Conservation (phyloP, 2,329 filamentous ascomycete species). For the Cladophialophora immunda region DNA sequence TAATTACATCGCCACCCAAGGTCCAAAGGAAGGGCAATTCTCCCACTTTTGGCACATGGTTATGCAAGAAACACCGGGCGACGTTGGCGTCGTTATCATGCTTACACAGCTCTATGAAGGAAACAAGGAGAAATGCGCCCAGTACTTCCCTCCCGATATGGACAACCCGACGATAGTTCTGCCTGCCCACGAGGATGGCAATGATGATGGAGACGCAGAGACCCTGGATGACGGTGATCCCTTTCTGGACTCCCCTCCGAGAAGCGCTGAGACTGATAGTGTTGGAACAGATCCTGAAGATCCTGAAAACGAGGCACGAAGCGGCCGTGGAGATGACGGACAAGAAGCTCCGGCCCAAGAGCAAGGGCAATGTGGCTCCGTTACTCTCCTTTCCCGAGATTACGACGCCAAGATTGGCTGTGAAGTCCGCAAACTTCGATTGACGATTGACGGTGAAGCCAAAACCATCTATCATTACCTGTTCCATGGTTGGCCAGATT, state of each 20-base stretch:
- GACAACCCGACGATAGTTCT: constrained; percentile 61
- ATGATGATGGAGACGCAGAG: constrained; percentile 70
- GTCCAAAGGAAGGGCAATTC: constrained; percentile 78
- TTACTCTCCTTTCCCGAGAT: constrained; percentile 67
- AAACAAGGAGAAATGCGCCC: constrained; percentile 82
- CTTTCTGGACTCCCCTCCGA: constrained; percentile 37
- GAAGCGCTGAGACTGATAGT: constrained; percentile 41
- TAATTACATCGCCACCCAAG: constrained; percentile 85
- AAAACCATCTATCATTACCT: constrained; percentile 83
- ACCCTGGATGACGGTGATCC: constrained; percentile 63
- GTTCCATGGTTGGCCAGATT: constrained; percentile 90
- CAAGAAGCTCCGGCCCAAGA: constrained; percentile 14
- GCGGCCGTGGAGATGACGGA: constrained; percentile 4
- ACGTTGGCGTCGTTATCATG: constrained; percentile 88
- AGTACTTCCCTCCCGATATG: constrained; percentile 77
- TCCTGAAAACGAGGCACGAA: not conserved
- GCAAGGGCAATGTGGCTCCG: constrained; percentile 46
- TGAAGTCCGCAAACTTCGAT: constrained; percentile 76
- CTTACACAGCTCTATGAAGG: constrained; percentile 87
- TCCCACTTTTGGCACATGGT: constrained; percentile 97
- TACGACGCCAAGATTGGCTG: constrained; percentile 67
- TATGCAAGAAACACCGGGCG: constrained; percentile 74
- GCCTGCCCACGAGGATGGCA: constrained; percentile 43
- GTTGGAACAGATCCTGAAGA: constrained; percentile 32
- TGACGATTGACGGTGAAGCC: constrained; percentile 60